These are phyloP conservation scores for Curvularia lunata DNA, from an alignment of 2,329 filamentous ascomycete species.

Conservation along the genomic window DNA sequence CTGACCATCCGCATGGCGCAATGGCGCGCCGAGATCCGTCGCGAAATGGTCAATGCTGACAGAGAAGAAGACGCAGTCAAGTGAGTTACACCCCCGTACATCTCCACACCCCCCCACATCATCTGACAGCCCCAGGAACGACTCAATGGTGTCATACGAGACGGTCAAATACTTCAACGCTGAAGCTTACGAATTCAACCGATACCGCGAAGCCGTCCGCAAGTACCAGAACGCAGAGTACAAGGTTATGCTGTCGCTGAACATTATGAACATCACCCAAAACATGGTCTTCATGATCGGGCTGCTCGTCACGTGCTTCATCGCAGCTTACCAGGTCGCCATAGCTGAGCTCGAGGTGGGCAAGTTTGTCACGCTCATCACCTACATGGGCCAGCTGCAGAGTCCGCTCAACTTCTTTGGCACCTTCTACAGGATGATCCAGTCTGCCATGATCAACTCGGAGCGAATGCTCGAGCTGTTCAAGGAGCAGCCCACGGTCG, in stretches of 20 bases:
- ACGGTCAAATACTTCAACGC: conserved; percentile 71
- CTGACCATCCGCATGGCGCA: conserved; percentile 95
- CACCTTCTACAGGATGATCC: conserved; percentile 93
- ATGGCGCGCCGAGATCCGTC: conserved; percentile 86
- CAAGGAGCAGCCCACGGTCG: conserved; percentile 91
- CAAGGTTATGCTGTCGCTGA: conserved; percentile 62
- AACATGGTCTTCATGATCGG: conserved; percentile 69
- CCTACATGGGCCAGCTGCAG: conserved; percentile 76
- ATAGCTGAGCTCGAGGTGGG: conserved; percentile 66
- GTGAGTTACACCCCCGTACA: too few relatives aligned
- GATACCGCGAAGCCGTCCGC: conserved; percentile 63
- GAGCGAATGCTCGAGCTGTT: conserved; percentile 95
- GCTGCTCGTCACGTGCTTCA: conserved; percentile 71
- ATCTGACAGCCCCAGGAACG: too few relatives aligned
- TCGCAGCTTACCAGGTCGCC: conserved; percentile 73
- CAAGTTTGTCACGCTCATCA: conserved; percentile 73
- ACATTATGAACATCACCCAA: conserved; percentile 66
- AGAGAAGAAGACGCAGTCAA: conserved; percentile 96
- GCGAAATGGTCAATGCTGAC: conserved; percentile 93
- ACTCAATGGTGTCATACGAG: conserved; percentile 98
- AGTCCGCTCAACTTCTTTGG: conserved; percentile 78
- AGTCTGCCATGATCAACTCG: conserved; percentile 96
- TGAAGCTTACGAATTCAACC: conserved; percentile 63
- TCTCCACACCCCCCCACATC: too few relatives aligned
- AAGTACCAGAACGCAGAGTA: conserved; percentile 65